Evolutionary conservation across 331 rosid species (phyloP).

Genomic region (Dryas integrifolia): DNA sequence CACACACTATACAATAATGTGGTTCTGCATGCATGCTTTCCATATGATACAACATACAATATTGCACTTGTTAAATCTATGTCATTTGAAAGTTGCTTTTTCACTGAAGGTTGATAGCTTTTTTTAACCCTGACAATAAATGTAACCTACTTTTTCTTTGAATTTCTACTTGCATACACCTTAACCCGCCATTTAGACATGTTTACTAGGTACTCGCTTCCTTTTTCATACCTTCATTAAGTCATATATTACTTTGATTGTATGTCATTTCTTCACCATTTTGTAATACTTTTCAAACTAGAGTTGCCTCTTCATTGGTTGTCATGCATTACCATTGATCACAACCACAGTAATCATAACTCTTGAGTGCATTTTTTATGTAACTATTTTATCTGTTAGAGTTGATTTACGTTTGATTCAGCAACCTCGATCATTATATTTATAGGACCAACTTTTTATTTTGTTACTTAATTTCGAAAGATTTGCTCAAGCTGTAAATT

Average conservation of each 20-base stretch:
- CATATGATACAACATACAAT: neutral
- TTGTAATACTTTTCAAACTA: neutral
- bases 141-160: neutral
- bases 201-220: neutral
- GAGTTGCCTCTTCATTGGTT: neutral
- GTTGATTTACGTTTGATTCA: neutral
- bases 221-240: neutral
- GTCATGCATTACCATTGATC: neutral
- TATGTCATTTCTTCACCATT: neutral
- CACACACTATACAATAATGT: neutral
- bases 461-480: neutral
- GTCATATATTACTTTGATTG: neutral
- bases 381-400: neutral
- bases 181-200: neutral
- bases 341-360: neutral
- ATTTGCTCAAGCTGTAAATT: neutral
- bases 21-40: neutral
- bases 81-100: neutral
- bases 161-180: neutral
- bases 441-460: neutral
- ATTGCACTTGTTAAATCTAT: constrained; percentile 2
- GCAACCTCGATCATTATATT: neutral
- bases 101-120: neutral
- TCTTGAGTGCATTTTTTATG: neutral
- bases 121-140: neutral